phyloP scores from a whole-genome alignment of 2,329 filamentous ascomycete species.

The Sporothrix mexicana region DNA sequence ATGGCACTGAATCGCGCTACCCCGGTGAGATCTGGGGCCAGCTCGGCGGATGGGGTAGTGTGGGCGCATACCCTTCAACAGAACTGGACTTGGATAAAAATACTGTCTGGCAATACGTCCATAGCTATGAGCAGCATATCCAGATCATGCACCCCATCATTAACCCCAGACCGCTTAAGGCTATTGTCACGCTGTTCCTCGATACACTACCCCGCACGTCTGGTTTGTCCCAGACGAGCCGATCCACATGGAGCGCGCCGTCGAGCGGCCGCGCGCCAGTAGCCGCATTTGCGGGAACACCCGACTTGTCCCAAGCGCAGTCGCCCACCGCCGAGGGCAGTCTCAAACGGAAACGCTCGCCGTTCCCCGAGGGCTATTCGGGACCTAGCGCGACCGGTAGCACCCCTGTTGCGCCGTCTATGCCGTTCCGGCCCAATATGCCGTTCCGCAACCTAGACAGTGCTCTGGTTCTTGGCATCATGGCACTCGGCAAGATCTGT shows the following conservation, averaged over 20 bases:
- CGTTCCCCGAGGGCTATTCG: background rate
- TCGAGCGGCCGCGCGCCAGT: constrained; percentile 35
- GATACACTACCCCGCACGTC: constrained; percentile 41
- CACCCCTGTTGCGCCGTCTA: constrained; percentile 33
- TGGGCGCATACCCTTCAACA: constrained; percentile 54
- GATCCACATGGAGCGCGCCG: constrained; percentile 24
- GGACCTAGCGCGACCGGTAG: constrained; percentile 43
- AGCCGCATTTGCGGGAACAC: constrained; percentile 43
- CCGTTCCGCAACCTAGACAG: constrained; percentile 74
- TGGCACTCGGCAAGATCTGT: constrained; percentile 88
- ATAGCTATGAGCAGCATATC: constrained; percentile 65
- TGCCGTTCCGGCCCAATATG: constrained; percentile 50
- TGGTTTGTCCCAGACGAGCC: background rate
- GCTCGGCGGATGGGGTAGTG: constrained; percentile 59
- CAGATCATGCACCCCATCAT: constrained; percentile 71
- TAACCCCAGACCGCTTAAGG: constrained; percentile 57
- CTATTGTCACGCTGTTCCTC: constrained; percentile 60
- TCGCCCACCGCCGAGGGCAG: constrained; percentile 41
- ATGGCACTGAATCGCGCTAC: background rate
- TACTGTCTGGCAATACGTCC: constrained; percentile 60
- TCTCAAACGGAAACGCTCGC: constrained; percentile 63
- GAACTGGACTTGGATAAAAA: constrained; percentile 60
- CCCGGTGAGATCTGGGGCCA: constrained; percentile 64
- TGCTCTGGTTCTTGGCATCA: constrained; percentile 79
- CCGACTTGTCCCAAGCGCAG: background rate